Evolutionary conservation across 306 rosid species (phyloP).

Genomic region (Argentina anserina): DNA sequence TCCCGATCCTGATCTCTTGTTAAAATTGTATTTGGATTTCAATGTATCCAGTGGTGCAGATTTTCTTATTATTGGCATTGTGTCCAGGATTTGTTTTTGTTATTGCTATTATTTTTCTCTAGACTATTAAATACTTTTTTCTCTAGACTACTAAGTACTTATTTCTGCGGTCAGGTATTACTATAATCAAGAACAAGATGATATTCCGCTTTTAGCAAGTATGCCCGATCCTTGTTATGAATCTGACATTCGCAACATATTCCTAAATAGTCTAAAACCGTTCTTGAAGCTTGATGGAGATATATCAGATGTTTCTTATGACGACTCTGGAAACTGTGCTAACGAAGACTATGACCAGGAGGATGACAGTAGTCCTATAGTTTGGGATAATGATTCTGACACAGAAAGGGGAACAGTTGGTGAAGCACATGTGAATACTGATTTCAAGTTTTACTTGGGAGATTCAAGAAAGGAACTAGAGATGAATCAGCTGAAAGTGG

Average conservation of each 20-base stretch:
- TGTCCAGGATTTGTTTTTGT: background rate
- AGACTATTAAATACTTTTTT: background rate
- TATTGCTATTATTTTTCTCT: background rate
- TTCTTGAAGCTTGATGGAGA: constrained; percentile 42
- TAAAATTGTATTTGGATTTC: background rate
- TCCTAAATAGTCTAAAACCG: constrained; percentile 53
- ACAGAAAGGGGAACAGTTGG: constrained; percentile 39
- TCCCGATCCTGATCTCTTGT: background rate
- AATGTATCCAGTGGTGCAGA: background rate
- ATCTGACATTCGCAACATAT: constrained; percentile 46
- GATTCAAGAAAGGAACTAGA: constrained; percentile 9
- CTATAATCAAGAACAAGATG: constrained; percentile 34
- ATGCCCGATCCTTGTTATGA: constrained; percentile 43
- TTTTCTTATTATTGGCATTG: background rate
- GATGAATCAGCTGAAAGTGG: constrained; percentile 35
- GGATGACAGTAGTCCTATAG: constrained; percentile 33
- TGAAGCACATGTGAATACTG: constrained; percentile 33
- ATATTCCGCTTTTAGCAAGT: constrained; percentile 66
- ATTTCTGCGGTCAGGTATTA: constrained; percentile 26
- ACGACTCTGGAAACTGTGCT: constrained; percentile 29
- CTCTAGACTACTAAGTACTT: background rate
- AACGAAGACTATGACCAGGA: constrained; percentile 47
- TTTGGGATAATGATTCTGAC: constrained; percentile 39
- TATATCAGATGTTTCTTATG: constrained; percentile 30
- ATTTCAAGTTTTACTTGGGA: constrained; percentile 47